Evolutionary conservation across 2,329 filamentous ascomycete genomes (phyloP), one percentile per base, ranked within the genome.

Genomic region (Colletotrichum musicola): DNA sequence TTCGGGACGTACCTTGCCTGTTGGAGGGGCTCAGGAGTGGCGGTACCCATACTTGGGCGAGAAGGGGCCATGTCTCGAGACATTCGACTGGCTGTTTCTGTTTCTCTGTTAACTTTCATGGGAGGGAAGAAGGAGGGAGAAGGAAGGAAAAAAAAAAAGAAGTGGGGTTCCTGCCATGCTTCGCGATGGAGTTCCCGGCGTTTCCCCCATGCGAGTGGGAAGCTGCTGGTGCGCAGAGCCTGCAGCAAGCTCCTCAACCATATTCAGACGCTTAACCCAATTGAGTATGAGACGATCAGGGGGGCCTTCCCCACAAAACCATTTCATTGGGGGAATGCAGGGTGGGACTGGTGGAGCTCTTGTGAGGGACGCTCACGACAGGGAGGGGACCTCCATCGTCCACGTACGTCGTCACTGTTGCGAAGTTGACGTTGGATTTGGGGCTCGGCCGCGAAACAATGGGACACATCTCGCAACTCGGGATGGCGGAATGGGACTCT

Each of bases 181-280:
- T 67, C 59, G n/a, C 47, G 47, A 59, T 60, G 49, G 50, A 44
- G 30, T 51, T 54, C 38, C 56, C 63, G 57, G 67, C 53, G 51
- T 59, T 42, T 25, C 58, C 53, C 58, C 55, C 60, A 65, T 71
- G 64, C 64, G 51, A 64, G 68, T 71, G 70, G 56, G 68, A 70
- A 70, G 62, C 62, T 65, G 61, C 40, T 46, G 54, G 42, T 54
- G n/a, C 18, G 69, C 55, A 65, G 69, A 71, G 73, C 72, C 70
- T 73, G 73, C 73, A 76, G 74, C 72, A 69, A 74, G 72, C 74
- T 80, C 73, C 82, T 83, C 82, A 83, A 83, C 81, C 80, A 84
- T 82, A 81, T 81, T 76, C 44, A 20, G 9, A 54, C 55, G 64
- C 80, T 80, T 81, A 68, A 6, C 79, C 74, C 44, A 64, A 73